Evolutionary conservation across 1,284 basidiomycete genomes (phyloP), one percentile per base, ranked within the genome.

Genomic region (Malassezia globosa): DNA sequence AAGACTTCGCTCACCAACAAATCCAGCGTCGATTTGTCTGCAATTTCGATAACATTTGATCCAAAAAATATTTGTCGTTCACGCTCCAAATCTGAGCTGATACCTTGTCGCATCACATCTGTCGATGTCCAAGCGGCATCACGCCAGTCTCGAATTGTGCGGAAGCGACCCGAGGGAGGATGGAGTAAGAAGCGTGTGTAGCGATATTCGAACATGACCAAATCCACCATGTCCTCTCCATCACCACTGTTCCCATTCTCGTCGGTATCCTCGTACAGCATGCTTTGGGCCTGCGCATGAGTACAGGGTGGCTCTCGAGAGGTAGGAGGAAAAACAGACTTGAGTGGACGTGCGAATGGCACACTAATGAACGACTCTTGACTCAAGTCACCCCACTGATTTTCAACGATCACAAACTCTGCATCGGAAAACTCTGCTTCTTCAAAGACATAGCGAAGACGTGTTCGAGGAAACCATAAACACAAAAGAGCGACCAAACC

Each of bases 181-280:
- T 97, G 87, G 26, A 96, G 75, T 0, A 84, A 83, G 73, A 92
- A 96, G 14, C 87, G 81, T 22, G 85, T 85, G 71, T 96, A 94
- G 16, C 94, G 82, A 72, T 79, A 79, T 53, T 79, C 77, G 61
- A 77, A 73, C 46, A 63, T 72, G 43, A 60, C 59, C 37, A 73
- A 55, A 36, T 73, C 65, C 54, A 69, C 66, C 14, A 71, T 51
- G 47, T 66, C 46, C 56, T 72, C 55, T 52, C 57, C 56, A 10
- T 56, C 56, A 46, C 23, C 36, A 51, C 54, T 16, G 56, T 42
- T 7, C 51, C 50, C 31, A 42, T 44, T 19, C 55, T 50, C 13
- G 55, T 21, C 19, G 7, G 22, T 19, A 26, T 50, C 41, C 14
- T 35, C 33, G 24, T 50, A 42, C 22, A 43, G 53, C 10, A 50